Evolutionary conservation across 2,329 filamentous ascomycete genomes (phyloP), one percentile per base, ranked within the genome.

Genomic region (Pyrenochaeta sp.): DNA sequence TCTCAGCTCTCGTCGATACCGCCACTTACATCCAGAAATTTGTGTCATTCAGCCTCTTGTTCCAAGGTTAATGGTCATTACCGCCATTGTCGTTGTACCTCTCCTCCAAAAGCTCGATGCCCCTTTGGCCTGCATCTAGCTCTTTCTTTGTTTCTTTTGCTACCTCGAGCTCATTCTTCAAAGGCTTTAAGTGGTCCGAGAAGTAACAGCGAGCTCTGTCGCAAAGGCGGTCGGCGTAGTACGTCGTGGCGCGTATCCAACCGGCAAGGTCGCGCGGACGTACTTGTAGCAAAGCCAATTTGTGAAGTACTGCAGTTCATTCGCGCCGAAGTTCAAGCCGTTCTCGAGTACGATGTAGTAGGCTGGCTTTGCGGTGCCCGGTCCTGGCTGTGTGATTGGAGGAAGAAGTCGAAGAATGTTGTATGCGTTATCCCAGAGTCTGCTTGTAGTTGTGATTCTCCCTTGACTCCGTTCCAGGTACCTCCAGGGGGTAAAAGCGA

Each of bases 191-290:
- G 12, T 12, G 12, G 3, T 36, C 32, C 8, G 9, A 12, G 32
- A 36, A 36, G 12, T 36, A 78, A n/a, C 19, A 22, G 1, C 68
- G 58, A 0, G 65, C 77, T 2, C 77, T 72, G n/a, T 79, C 77
- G 59, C 77, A 80, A 2, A 80, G 71, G 1, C 69, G 68, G 49
- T 80, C 76, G 5, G 78, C 77, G 52, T 75, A 76, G 69, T 80
- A 80, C 0, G 77, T 71, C 0, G 77, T 0, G 74, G 45, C 1
- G 62, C 67, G 49, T 79, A 79, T 0, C 75, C 77, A 0, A 80
- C 74, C 0, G 62, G 67, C 2, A 48, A 54, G 0, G 68, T 74
- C 0, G 75, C 59, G 1, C 73, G 65, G 6, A 65, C 71, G 49
- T 77, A 80, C 7, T 66, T 64, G 62, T 68, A 74, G 69, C 72